Evolutionary conservation across 2,329 filamentous ascomycete genomes (phyloP), one percentile per base, ranked within the genome.

Genomic region (Sarocladium kiliense): DNA sequence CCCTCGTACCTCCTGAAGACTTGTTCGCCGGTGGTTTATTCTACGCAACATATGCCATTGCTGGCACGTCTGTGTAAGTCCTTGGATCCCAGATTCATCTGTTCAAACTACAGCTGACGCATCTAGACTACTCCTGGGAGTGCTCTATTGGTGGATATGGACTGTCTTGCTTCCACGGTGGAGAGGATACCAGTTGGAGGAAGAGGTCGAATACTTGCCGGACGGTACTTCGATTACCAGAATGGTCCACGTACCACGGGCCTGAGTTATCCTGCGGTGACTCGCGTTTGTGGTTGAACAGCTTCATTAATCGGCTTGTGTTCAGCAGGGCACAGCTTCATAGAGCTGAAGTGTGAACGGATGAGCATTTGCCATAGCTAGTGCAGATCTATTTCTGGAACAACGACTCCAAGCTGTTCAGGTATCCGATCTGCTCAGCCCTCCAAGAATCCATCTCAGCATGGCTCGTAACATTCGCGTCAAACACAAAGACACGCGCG

Each of bases 81-180:
- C 5, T 2, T 5, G 6, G n/a, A 11, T 3, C 37, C 12, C 32
- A 6, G n/a, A 3, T 37, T 25, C 14, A 26, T n/a, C 23, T 7
- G n/a, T 26, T 36, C 19, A n/a, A 23, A 51, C 6, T 56, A 19
- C 12, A 47, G 34, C 32, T 54, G 25, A 50, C 10, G 10, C 54
- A 87, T 82, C 55, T 70, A 88, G 32, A 32, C 77, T 0, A 79
- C 82, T 49, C 5, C 12, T 39, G 18, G 85, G 80, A 0, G 63
- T 86, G 1, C 1, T 81, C 0, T 90, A 90, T 64, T 91, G 87
- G 88, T 84, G 81, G 59, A 58, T 87, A 1, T 87, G 83, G 80
- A 85, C 85, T 1, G 73, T 82, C 2, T 59, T 81, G 1, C 64
- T 89, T 23, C 87, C 88, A 1, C 71, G 68, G 41, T 78, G 78